These are phyloP conservation scores for Hydnomerulius pinastri DNA, from an alignment of 768 basidiomycete genomes.

Conservation along the genomic window DNA sequence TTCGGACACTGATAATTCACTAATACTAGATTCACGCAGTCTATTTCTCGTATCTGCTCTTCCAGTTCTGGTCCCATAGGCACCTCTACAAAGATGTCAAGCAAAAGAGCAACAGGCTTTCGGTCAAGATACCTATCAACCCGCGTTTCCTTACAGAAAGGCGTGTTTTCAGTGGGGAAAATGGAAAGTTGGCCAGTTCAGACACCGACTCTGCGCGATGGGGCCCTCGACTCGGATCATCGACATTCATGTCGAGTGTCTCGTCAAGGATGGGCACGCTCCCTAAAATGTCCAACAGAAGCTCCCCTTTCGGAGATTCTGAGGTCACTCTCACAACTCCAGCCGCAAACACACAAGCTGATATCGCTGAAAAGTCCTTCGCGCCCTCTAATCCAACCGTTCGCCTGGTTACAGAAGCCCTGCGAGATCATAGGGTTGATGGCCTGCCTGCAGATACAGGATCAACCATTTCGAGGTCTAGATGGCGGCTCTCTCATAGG, in stretches of 20 bases:
- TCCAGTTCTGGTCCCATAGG: slow-evolving; percentile 59
- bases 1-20: neutral
- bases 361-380: slow-evolving; percentile 7
- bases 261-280: slow-evolving; percentile 14
- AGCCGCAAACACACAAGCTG: slow-evolving; percentile 1
- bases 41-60: slow-evolving; percentile 52
- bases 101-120: slow-evolving; percentile 43
- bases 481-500: slow-evolving; percentile 17
- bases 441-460: slow-evolving; percentile 2
- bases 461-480: slow-evolving; percentile 9
- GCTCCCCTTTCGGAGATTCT: slow-evolving; percentile 24
- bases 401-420: slow-evolving; percentile 24
- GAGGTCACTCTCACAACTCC: slow-evolving; percentile 25
- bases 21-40: slow-evolving; percentile 33
- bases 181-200: slow-evolving; percentile 16
- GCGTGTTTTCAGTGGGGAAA: slow-evolving; percentile 28
- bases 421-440: slow-evolving; percentile 3
- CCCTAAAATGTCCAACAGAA: slow-evolving; percentile 8
- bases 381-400: slow-evolving; percentile 20
- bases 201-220: slow-evolving; percentile 19
- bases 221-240: slow-evolving; percentile 14
- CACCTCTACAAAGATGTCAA: slow-evolving; percentile 51
- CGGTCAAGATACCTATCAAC: slow-evolving; percentile 34
- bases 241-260: slow-evolving; percentile 7
- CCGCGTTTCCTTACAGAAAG: slow-evolving; percentile 28